Base-by-base conservation (phyloP, 2,329 filamentous ascomycete species). In the Fusarium proliferatum region DNA sequence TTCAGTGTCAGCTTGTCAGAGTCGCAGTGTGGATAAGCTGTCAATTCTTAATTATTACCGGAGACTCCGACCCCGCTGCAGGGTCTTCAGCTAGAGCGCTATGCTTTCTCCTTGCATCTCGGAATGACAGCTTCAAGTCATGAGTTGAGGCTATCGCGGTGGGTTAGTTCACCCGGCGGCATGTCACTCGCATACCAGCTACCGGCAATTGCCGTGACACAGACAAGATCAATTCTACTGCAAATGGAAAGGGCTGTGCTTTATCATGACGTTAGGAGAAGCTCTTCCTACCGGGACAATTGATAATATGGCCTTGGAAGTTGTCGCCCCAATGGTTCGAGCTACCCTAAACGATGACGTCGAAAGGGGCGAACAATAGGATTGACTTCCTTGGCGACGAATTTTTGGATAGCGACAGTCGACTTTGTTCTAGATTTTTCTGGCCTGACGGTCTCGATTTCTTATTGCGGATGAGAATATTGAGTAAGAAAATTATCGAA, bases 301-400 rank as follows among this genome's bases (percentile, higher is more conserved):
- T 21, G 16, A 16, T 16, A 38, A 38, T 26, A 43, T 26, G 12
- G 12, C 28, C 21, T 19, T 46, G 8, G 16, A 21, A 36, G 26
- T 19, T 28, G 23, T 16, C 19, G 39, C 28, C 16, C 17, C 41
- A 17, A 21, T 46, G 30, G 39, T 5, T 19, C 23, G 8, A n/a
- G 16, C 58, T 69, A 69, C 66, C 64, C 66, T 69, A 26, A 28
- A 64, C 26, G 41, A 34, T 21, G 16, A 28, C 34, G 23, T 55
- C 17, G 34, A 26, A 21, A 15, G 36, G 5, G 30, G 11, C 21
- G 19, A 28, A n/a, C 48, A 46, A 5, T 12, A 34, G 33, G 33
- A 48, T 21, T 28, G 45, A 12, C 28, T 42, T 28, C 13, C 23
- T 36, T 49, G 30, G 23, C 41, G 19, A 28, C 36, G 23, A 49